phyloP scores from a whole-genome alignment of 2,329 filamentous ascomycete species.

The Phialemonium atrogriseum region DNA sequence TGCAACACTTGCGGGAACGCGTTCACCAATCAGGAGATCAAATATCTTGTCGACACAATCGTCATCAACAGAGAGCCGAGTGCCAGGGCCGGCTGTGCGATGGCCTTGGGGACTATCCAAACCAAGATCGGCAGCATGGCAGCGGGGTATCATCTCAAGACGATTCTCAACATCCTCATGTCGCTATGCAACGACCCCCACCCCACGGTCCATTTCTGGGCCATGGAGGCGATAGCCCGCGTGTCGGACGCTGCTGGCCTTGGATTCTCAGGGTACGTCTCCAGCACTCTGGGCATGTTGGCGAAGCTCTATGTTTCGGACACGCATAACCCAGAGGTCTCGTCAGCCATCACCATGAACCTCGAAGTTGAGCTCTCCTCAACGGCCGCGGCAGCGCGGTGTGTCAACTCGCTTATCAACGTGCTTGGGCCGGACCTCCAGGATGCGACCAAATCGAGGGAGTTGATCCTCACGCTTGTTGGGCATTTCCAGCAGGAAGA shows the following conservation, averaged over 20 bases:
- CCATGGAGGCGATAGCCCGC: constrained; percentile 75
- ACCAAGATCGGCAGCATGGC: constrained; percentile 96
- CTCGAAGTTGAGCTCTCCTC: constrained; percentile 80
- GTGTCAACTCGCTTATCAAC: constrained; percentile 92
- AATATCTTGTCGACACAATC: constrained; percentile 86
- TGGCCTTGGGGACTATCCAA: constrained; percentile 88
- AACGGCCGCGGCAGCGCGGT: constrained; percentile 73
- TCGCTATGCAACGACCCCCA: constrained; percentile 94
- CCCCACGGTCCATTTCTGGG: constrained; percentile 93
- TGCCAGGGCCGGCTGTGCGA: constrained; percentile 86
- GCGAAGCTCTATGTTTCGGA: constrained; percentile 89
- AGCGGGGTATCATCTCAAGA: constrained; percentile 91
- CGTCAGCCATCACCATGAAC: constrained; percentile 77
- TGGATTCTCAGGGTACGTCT: constrained; percentile 84
- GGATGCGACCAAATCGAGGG: constrained; percentile 83
- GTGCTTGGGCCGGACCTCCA: constrained; percentile 93
- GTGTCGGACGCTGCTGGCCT: constrained; percentile 89
- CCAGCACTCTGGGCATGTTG: constrained; percentile 85
- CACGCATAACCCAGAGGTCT: constrained; percentile 78
- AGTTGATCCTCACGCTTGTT: constrained; percentile 82
- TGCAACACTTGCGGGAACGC: constrained; percentile 78
- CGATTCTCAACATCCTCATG: constrained; percentile 96
- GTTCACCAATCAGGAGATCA: constrained; percentile 80
- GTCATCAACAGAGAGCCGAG: constrained; percentile 89
- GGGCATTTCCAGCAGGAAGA: constrained; percentile 73